Conservation (phyloP, 2,329 filamentous ascomycete genomes). For the Colletotrichum agaves region DNA sequence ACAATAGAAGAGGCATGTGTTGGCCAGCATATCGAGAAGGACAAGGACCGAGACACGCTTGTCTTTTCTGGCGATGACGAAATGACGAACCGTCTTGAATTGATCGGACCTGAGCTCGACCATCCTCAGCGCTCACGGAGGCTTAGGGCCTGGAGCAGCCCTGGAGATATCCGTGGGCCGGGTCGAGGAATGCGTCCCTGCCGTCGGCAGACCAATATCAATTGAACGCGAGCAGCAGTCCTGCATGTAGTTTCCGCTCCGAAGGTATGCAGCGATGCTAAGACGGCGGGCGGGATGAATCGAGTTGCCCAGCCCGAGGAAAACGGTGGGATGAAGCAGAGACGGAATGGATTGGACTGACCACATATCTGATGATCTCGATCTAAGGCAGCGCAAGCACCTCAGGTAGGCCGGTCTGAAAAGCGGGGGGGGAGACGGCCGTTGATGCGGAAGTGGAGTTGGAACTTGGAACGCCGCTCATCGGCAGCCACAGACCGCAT, state of each 20-base stretch:
- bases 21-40: neutral
- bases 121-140: neutral
- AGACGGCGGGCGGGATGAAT: neutral
- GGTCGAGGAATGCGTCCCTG: neutral
- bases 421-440: neutral
- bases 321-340: neutral
- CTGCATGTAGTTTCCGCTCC: neutral
- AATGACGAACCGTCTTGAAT: neutral
- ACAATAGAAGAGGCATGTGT: neutral
- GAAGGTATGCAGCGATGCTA: neutral
- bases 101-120: constrained; percentile 20
- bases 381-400: neutral
- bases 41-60: neutral
- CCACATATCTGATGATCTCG: constrained; percentile 1
- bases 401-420: too few relatives aligned
- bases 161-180: neutral
- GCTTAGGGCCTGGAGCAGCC: constrained; percentile 8
- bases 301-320: constrained; percentile 13
- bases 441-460: constrained; percentile 15
- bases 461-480: neutral
- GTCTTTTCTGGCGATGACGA: constrained; percentile 1
- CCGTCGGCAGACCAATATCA: constrained; percentile 6
- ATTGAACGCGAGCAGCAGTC: constrained; percentile 8
- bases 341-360: neutral
- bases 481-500: constrained; percentile 6